Conservation (phyloP, 768 basidiomycete genomes). For the Hygrophorus russula region DNA sequence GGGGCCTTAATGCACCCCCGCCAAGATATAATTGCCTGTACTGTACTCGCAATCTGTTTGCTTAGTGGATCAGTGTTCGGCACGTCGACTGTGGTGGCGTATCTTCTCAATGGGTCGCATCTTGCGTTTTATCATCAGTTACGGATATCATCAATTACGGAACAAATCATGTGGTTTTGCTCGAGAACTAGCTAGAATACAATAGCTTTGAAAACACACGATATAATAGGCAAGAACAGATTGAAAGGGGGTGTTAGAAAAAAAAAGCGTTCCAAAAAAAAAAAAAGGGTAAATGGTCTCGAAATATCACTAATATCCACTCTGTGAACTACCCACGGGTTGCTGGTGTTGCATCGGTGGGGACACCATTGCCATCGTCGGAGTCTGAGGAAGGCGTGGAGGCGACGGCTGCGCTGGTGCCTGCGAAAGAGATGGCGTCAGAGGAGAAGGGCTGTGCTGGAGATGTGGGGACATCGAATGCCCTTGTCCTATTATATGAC, state of each 20-base stretch:
- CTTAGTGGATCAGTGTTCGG: too few relatives aligned
- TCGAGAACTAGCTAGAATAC: too few relatives aligned
- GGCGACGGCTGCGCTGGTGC: slow-evolving; percentile 34
- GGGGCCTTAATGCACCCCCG: too few relatives aligned
- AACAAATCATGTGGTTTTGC: slow-evolving; percentile 7
- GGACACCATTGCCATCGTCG: slow-evolving; percentile 41
- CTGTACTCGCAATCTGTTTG: too few relatives aligned
- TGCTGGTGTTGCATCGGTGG: slow-evolving; percentile 48
- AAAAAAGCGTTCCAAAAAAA: not conserved
- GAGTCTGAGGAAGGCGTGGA: slow-evolving; percentile 36
- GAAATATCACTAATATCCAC: slow-evolving; percentile 31
- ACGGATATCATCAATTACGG: too few relatives aligned
- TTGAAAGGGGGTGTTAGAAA: not conserved
- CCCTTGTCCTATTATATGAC: slow-evolving; percentile 16
- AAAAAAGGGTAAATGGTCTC: not conserved
- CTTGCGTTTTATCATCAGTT: too few relatives aligned
- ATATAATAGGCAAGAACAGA: not conserved
- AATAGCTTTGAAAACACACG: too few relatives aligned
- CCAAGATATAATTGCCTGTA: too few relatives aligned
- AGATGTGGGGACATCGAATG: slow-evolving; percentile 39
- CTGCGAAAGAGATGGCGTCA: slow-evolving; percentile 23
- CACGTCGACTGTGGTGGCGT: too few relatives aligned
- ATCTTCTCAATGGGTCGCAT: too few relatives aligned
- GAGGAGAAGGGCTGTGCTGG: slow-evolving; percentile 33
- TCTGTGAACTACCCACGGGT: slow-evolving; percentile 37